A percentile compares a stretch with the other conserved stretches of the same genome.
These are phyloP conservation scores for Lactarius psammicola DNA, from an alignment of 768 basidiomycete genomes.

Conservation along the genomic window DNA sequence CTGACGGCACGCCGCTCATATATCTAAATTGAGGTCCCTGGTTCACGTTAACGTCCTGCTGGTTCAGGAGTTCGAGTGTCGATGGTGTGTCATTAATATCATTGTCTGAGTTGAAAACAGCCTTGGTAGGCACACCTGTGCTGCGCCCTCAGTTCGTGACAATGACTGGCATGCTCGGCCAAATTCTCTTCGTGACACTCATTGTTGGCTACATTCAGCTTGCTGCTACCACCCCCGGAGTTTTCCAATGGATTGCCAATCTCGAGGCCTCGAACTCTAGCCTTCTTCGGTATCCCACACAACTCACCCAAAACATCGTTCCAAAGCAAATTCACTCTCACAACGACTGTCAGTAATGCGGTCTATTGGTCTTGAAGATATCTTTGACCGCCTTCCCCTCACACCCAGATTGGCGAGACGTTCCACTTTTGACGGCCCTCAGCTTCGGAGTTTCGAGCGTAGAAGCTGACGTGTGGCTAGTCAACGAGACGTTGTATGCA, in stretches of 20 bases:
- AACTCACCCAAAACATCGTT: constrained; percentile 48
- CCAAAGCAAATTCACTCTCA: constrained; percentile 54
- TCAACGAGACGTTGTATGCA: constrained; percentile 46
- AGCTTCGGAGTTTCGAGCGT: constrained; percentile 51
- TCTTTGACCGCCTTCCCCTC: background rate
- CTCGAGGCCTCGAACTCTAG: constrained; percentile 39
- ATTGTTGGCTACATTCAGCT: constrained; percentile 11
- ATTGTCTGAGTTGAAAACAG: background rate
- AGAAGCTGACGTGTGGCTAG: constrained; percentile 53
- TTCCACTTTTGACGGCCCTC: constrained; percentile 48
- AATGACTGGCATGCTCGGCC: constrained; percentile 1
- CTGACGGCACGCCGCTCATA: constrained; percentile 18
- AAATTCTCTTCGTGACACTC: constrained; percentile 8
- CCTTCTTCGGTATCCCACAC: constrained; percentile 45
- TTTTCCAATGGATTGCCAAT: constrained; percentile 26
- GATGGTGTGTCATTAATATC: background rate
- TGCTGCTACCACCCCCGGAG: constrained; percentile 4
- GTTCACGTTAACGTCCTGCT: background rate
- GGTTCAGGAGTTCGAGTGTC: background rate
- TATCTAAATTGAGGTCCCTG: constrained; percentile 3
- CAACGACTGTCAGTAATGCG: constrained; percentile 45
- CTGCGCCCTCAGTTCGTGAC: background rate
- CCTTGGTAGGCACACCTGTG: background rate
- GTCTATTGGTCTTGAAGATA: background rate
- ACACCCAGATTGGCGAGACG: constrained; percentile 49